Evolutionary conservation across 1,284 basidiomycete genomes (phyloP).

Genomic region (Melanopsichium pennsylvanicum): DNA sequence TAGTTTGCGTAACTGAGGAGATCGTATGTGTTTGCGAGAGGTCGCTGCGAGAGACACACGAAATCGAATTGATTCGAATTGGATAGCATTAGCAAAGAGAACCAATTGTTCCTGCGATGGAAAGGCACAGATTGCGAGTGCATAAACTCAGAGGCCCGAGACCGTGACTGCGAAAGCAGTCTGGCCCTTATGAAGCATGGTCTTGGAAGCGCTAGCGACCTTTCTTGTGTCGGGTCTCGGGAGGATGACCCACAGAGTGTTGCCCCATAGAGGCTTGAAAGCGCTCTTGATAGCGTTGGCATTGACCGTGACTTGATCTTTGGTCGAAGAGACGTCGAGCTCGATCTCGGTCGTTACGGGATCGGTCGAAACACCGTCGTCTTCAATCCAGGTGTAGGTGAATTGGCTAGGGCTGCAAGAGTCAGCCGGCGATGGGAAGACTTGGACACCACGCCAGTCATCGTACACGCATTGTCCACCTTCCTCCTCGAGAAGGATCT

Average conservation of each 20-base stretch:
- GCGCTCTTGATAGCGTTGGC: slow-evolving; percentile 54
- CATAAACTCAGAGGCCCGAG: slow-evolving; percentile 18
- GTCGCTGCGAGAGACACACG: no score
- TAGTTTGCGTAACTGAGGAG: no score
- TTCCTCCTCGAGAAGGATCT: slow-evolving; percentile 62
- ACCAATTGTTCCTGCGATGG: not conserved
- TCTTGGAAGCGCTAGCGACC: slow-evolving; percentile 35
- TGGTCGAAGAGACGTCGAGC: slow-evolving; percentile 56
- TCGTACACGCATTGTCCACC: slow-evolving; percentile 67
- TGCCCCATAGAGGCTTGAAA: slow-evolving; percentile 67
- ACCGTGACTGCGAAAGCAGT: slow-evolving; percentile 37
- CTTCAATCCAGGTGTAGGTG: slow-evolving; percentile 66
- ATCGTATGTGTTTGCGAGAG: no score
- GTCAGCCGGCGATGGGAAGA: slow-evolving; percentile 65
- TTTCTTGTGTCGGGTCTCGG: slow-evolving; percentile 62
- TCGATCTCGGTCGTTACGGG: slow-evolving; percentile 61
- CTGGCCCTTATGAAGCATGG: slow-evolving; percentile 30
- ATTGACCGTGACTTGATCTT: slow-evolving; percentile 58
- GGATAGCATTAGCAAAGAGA: not conserved
- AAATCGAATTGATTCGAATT: not conserved
- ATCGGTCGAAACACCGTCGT: slow-evolving; percentile 67
- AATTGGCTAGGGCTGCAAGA: slow-evolving; percentile 37
- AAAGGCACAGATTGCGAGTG: no score
- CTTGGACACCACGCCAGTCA: slow-evolving; percentile 67
- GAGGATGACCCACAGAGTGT: slow-evolving; percentile 64